Evolutionary conservation across 495 filamentous ascomycete genomes (phyloP).

Genomic region (Annulohypoxylon stygium): DNA sequence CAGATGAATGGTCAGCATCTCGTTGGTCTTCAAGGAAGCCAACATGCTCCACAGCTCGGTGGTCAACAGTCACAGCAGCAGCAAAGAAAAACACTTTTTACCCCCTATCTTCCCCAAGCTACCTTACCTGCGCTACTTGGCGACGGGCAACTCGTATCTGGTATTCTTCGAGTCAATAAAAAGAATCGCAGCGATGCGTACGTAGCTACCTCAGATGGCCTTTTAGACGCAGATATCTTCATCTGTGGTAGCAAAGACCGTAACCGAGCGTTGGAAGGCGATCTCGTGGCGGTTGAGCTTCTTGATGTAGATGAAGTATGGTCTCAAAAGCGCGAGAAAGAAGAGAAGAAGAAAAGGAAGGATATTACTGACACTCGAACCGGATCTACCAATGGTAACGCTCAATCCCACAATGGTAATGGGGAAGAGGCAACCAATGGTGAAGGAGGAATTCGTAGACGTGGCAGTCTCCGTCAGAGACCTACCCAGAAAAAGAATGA

Average conservation of each 20-base stretch:
- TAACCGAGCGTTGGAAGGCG: slow-evolving; percentile 95
- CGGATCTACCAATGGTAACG: slow-evolving; percentile 76
- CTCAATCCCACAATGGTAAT: slow-evolving; percentile 72
- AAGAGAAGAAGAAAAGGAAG: slow-evolving; percentile 99
- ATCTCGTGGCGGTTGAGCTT: slow-evolving; percentile 94
- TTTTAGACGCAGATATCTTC: slow-evolving; percentile 97
- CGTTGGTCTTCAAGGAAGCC: slow-evolving; percentile 75
- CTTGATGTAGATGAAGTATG: slow-evolving; percentile 99
- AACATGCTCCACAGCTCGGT: slow-evolving; percentile 78
- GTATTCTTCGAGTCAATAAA: slow-evolving; percentile 98
- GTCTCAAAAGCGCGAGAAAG: slow-evolving; percentile 98
- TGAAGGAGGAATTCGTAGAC: slow-evolving; percentile 86
- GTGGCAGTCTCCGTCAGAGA: slow-evolving; percentile 94
- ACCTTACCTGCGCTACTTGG: slow-evolving; percentile 90
- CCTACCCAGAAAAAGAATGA: slow-evolving; percentile 99
- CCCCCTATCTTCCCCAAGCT: slow-evolving; percentile 96
- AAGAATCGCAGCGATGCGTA: slow-evolving; percentile 99
- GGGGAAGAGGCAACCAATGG: slow-evolving; percentile 74
- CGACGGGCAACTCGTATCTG: slow-evolving; percentile 94
- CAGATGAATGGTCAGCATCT: slow-evolving; percentile 84
- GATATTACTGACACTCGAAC: slow-evolving; percentile 93
- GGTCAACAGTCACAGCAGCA: slow-evolving; percentile 82
- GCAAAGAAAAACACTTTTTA: slow-evolving; percentile 98
- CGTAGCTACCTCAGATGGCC: slow-evolving; percentile 87
- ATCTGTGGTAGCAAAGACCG: slow-evolving; percentile 99